Evolutionary conservation across 2,329 filamentous ascomycete species (phyloP), one percentile per base, ranked within the genome.

Genomic region (Colletotrichum sp.): DNA sequence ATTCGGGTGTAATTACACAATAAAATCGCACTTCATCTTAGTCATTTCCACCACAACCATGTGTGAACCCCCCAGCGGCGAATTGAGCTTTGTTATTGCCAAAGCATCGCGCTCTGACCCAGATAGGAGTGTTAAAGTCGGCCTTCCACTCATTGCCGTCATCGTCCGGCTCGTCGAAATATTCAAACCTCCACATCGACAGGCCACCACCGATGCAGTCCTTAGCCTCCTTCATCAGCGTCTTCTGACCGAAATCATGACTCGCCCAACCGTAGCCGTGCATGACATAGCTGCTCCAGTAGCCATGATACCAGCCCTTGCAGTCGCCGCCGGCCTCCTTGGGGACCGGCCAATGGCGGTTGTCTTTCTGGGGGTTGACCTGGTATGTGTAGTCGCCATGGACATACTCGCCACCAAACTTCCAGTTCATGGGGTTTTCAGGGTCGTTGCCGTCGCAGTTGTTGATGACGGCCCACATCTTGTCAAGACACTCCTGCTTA

Each of bases 371-470:
- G 56, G 77, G 65, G 70, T 77, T 77, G 62, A 83, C 67, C 38
- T 76, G 55, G 70, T 80, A 82, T 18, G 79, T 81, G 75, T 80
- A 79, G 55, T 79, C 73, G 43, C 79, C 80, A 12, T 72, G 75
- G 3, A 78, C 77, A 24, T 71, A 80, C 64, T 74, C 75, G 32
- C 81, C 80, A 26, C 81, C 80, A 43, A 76, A 78, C 74, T 82
- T 82, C 81, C 79, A 83, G 78, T 83, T 81, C 77, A 83, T 77
- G 12, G 80, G 79, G 76, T 82, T 83, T 18, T 80, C 67, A 3
- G 72, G 66, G 58, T 79, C 78, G 61, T 78, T 76, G 48, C 75
- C 75, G 76, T 83, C 81, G 73, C 82, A 83, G 56, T 77, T 73
- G 72, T 83, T 76, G 73, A 83, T 80, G 62, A 83, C 78, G 38